Evolutionary conservation across 768 basidiomycete species (phyloP).

Genomic region (Paxillus involutus): DNA sequence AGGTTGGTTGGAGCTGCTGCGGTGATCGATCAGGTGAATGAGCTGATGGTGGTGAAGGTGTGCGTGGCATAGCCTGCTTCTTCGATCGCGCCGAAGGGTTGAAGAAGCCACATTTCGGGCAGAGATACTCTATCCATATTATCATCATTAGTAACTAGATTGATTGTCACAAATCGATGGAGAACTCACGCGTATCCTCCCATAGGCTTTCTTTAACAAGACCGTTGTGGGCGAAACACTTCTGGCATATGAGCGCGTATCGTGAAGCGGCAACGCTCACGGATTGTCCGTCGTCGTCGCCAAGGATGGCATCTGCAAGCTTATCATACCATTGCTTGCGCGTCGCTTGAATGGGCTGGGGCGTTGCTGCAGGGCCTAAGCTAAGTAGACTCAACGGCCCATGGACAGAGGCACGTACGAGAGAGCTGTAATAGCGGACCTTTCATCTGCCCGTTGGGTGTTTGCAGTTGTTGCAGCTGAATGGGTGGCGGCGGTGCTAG

Average conservation of each 20-base stretch:
- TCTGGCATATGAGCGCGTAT: conserved; percentile 88
- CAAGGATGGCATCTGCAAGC: conserved; percentile 81
- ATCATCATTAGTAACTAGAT: not conserved
- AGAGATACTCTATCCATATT: conserved; percentile 66
- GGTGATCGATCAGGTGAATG: conserved; percentile 8
- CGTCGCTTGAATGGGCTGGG: conserved; percentile 45
- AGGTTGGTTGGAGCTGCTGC: conserved; percentile 1
- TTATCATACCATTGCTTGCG: conserved; percentile 86
- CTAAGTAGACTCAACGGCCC: conserved; percentile 9
- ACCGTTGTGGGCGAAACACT: conserved; percentile 87
- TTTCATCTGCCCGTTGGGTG: conserved; percentile 21
- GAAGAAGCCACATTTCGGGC: conserved; percentile 84
- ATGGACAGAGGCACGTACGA: conserved; percentile 30
- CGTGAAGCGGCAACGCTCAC: conserved; percentile 40
- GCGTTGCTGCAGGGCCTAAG: conserved; percentile 28
- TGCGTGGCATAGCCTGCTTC: conserved; percentile 24
- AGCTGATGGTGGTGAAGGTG: conserved; percentile 20
- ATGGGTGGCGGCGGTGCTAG: conserved; percentile 27
- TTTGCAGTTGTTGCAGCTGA: conserved; percentile 16
- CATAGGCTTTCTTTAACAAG: conserved; percentile 80
- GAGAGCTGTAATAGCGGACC: conserved; percentile 37
- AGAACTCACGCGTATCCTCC: conserved; percentile 75
- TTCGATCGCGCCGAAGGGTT: conserved; percentile 51
- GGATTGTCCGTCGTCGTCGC: conserved; percentile 63
- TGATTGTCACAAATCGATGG: not conserved